Conservation (phyloP, 768 basidiomycete species). For the Exsudoporus frostii region DNA sequence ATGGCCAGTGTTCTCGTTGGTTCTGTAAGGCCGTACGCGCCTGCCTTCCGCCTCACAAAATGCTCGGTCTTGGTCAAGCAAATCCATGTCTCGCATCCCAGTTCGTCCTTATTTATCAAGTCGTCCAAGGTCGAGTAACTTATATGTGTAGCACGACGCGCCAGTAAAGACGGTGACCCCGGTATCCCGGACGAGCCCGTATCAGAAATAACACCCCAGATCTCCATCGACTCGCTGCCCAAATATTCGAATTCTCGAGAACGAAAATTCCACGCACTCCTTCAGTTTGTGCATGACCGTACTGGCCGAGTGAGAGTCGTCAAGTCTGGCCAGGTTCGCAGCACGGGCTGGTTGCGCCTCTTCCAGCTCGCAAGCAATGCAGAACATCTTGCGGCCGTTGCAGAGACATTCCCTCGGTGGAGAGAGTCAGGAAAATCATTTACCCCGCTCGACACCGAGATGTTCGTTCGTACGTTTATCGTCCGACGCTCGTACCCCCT, state of each 20-base stretch:
- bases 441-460: slow-evolving; percentile 38
- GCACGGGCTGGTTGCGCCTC: slow-evolving; percentile 49
- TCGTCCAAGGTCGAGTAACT: neutral
- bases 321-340: slow-evolving; percentile 37
- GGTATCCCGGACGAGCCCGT: neutral
- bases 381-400: slow-evolving; percentile 47
- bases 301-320: slow-evolving; percentile 28
- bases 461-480: slow-evolving; percentile 51
- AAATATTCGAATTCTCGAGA: slow-evolving; percentile 13
- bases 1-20: slow-evolving; percentile 19
- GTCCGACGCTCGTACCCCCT: neutral
- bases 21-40: slow-evolving; percentile 9
- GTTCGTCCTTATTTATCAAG: slow-evolving; percentile 17
- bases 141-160: slow-evolving; percentile 13
- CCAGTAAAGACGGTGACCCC: slow-evolving; percentile 11
- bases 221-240: neutral
- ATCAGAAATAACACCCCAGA: neutral
- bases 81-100: slow-evolving; percentile 20
- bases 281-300: slow-evolving; percentile 29
- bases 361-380: slow-evolving; percentile 48
- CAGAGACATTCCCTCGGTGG: slow-evolving; percentile 49
- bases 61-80: slow-evolving; percentile 4
- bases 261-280: slow-evolving; percentile 18
- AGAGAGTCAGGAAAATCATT: slow-evolving; percentile 43
- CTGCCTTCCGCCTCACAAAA: slow-evolving; percentile 1